Percentiles rank a stretch among this genome's conserved stretches.
Evolutionary conservation across 169 alveolate species (phyloP).

Genomic region (Plasmodium malariae): DNA sequence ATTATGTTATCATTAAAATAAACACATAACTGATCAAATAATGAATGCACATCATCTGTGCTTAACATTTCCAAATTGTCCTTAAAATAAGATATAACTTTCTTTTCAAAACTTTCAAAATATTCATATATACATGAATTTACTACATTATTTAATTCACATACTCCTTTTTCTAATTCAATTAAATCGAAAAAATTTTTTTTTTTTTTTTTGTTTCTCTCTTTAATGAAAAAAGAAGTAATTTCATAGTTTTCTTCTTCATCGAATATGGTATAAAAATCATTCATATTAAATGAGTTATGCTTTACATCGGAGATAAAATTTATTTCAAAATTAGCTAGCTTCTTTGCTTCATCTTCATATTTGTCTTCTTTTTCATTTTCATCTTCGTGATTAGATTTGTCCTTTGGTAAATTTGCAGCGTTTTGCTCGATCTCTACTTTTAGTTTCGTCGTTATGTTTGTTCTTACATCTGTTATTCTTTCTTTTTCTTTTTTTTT

Average conservation of each 20-base stretch:
- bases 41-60: slow-evolving; percentile 35
- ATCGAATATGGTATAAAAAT: slow-evolving; percentile 25
- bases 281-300: slow-evolving; percentile 30
- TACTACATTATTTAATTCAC: slow-evolving; percentile 56
- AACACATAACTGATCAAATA: slow-evolving; percentile 50
- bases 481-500: background rate
- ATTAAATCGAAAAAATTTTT: slow-evolving; percentile 42
- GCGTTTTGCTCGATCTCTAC: no score
- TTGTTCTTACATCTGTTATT: background rate
- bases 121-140: slow-evolving; percentile 68
- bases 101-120: slow-evolving; percentile 60
- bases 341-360: slow-evolving; percentile 8
- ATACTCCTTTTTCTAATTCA: slow-evolving; percentile 70
- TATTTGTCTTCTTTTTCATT: background rate
- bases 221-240: slow-evolving; percentile 58
- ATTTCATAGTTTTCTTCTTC: slow-evolving; percentile 61
- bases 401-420: no score
- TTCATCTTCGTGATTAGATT: background rate
- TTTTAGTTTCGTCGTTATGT: background rate
- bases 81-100: slow-evolving; percentile 39
- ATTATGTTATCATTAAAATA: slow-evolving; percentile 17
- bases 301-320: slow-evolving; percentile 18
- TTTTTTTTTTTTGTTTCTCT: slow-evolving; percentile 9
- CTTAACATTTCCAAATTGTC: slow-evolving; percentile 14
- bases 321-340: slow-evolving; percentile 39